These are phyloP conservation scores for Wickerhamomyces sp. DNA, from an alignment of 1,139 yeast species.

Conservation along the genomic window DNA sequence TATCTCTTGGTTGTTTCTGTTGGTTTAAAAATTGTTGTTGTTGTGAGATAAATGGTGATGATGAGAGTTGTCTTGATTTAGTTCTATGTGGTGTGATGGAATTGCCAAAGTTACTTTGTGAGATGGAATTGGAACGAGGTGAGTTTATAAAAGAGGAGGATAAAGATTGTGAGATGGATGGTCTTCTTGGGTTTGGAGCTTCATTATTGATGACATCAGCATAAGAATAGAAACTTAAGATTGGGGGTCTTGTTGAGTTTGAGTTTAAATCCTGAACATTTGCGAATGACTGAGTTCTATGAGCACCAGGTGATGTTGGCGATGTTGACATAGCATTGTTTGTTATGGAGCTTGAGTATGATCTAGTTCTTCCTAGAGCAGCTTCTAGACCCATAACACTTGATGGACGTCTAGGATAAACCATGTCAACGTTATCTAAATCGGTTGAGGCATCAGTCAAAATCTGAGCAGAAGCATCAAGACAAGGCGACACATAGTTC, in stretches of 20 bases:
- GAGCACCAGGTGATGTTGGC: constrained; percentile 16
- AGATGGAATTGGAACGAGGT: constrained; percentile 16
- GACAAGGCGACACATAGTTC: constrained; percentile 77
- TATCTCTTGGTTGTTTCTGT: constrained; percentile 6
- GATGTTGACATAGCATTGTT: constrained; percentile 19
- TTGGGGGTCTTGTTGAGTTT: constrained; percentile 32
- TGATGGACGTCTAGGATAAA: constrained; percentile 62
- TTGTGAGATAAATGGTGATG: constrained; percentile 10
- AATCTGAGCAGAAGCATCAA: constrained; percentile 72
- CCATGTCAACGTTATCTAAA: constrained; percentile 65
- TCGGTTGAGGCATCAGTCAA: constrained; percentile 53
- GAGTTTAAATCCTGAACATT: constrained; percentile 28
- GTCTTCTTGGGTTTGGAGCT: constrained; percentile 51
- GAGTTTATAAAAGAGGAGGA: constrained; percentile 30
- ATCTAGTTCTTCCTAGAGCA: constrained; percentile 46
- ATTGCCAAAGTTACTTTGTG: constrained; percentile 3
- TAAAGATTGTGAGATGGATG: constrained; percentile 40
- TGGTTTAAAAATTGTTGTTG: constrained; percentile 1
- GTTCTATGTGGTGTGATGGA: constrained; percentile 15
- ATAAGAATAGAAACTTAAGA: constrained; percentile 67
- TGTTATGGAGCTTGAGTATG: constrained; percentile 10
- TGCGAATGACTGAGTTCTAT: constrained; percentile 32
- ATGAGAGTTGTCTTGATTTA: constrained; percentile 4
- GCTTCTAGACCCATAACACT: constrained; percentile 55
- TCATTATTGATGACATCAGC: constrained; percentile 74